Conservation (phyloP, 2,329 filamentous ascomycete genomes). For the Trichoderma asperellum region DNA sequence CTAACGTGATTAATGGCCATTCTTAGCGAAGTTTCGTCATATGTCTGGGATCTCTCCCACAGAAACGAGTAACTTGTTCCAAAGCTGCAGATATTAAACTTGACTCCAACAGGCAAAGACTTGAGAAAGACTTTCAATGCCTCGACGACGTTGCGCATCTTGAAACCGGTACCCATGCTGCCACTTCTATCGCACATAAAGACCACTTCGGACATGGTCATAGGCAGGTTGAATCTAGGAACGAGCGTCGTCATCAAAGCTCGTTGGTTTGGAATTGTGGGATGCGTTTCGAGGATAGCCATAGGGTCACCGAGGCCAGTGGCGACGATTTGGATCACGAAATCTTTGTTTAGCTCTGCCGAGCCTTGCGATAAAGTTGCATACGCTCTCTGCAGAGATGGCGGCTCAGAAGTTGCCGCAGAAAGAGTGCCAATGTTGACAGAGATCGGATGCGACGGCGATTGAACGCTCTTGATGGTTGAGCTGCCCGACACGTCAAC, state of each 20-base stretch:
- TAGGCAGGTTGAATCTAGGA: constrained; percentile 67
- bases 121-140: constrained; percentile 68
- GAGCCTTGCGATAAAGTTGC: constrained; percentile 60
- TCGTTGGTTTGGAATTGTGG: constrained; percentile 61
- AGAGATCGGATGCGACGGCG: constrained; percentile 69
- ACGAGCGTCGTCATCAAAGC: constrained; percentile 73
- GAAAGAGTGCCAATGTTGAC: constrained; percentile 64
- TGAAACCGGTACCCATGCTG: constrained; percentile 57
- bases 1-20: constrained; percentile 49
- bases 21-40: constrained; percentile 49
- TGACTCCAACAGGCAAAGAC: constrained; percentile 64
- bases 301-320: constrained; percentile 63
- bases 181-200: constrained; percentile 75
- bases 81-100: constrained; percentile 74
- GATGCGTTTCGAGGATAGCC: constrained; percentile 69
- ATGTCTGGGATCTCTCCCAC: constrained; percentile 52
- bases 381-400: constrained; percentile 62
- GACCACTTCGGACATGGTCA: constrained; percentile 63
- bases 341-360: constrained; percentile 63
- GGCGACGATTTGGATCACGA: constrained; percentile 66
- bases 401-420: constrained; percentile 47
- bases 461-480: constrained; percentile 64
- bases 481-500: constrained; percentile 55
- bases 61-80: constrained; percentile 53
- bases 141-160: constrained; percentile 57